Percentiles rank a stretch among this genome's conserved stretches.
These are phyloP conservation scores for Candida multigemmis DNA, from an alignment of 805 yeast species.

Conservation along the genomic window DNA sequence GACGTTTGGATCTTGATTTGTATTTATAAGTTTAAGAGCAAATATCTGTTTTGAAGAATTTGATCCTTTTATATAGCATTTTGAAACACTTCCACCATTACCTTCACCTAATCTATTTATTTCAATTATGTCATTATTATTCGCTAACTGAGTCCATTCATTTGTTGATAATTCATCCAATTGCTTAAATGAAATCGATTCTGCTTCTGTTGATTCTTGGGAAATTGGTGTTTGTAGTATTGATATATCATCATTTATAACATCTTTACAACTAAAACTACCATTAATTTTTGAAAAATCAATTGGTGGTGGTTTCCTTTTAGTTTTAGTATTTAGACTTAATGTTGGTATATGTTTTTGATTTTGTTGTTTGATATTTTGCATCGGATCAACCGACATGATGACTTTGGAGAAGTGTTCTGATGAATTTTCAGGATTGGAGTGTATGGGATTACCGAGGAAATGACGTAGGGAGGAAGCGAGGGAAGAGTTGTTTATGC, in stretches of 20 bases:
- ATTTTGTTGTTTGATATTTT: not conserved
- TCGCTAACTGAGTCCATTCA: slow-evolving; percentile 63
- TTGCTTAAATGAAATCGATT: slow-evolving; percentile 2
- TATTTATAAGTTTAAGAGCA: slow-evolving; percentile 71
- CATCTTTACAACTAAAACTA: slow-evolving; percentile 6
- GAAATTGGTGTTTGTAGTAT: slow-evolving; percentile 5
- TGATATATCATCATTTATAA: slow-evolving; percentile 2
- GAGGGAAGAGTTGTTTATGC: too few relatives aligned
- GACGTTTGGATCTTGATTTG: slow-evolving; percentile 75
- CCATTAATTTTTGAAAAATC: slow-evolving; percentile 27
- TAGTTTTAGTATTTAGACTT: slow-evolving; percentile 2
- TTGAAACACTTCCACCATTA: slow-evolving; percentile 82
- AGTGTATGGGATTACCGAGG: slow-evolving; percentile 3
- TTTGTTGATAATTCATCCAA: slow-evolving; percentile 48
- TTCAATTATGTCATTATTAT: slow-evolving; percentile 54
- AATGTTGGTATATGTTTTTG: slow-evolving; percentile 2
- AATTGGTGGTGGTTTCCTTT: slow-evolving; percentile 35
- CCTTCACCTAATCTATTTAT: slow-evolving; percentile 84
- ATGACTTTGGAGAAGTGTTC: too few relatives aligned
- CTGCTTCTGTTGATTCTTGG: slow-evolving; percentile 1
- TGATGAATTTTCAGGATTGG: slow-evolving; percentile 5
- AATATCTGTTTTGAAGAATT: slow-evolving; percentile 57
- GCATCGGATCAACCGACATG: too few relatives aligned
- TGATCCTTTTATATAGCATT: slow-evolving; percentile 45
- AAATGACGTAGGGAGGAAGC: slow-evolving; percentile 1